Percentiles rank a stretch among this genome's conserved stretches.
These are phyloP conservation scores for Sphaerulina populicola DNA, from an alignment of 2,329 filamentous ascomycete species.

Conservation along the genomic window DNA sequence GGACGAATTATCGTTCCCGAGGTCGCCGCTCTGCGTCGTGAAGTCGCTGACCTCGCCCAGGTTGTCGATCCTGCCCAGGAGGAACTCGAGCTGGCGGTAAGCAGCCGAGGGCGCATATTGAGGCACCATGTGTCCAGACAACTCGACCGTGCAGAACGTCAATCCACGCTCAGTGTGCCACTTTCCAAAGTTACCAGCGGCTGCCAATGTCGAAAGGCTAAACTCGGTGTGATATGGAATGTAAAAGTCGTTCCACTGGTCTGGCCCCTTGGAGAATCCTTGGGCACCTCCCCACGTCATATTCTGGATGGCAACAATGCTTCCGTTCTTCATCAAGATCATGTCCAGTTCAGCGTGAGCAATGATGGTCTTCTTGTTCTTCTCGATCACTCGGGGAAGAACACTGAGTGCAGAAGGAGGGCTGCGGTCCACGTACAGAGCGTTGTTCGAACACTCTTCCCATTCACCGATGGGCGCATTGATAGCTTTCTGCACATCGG, in stretches of 20 bases:
- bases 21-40: conserved; percentile 30
- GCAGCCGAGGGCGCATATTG: conserved; percentile 61
- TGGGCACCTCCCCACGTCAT: conserved; percentile 68
- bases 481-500: conserved; percentile 34
- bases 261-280: conserved; percentile 57
- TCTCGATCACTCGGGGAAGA: conserved; percentile 64
- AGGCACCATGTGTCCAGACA: conserved; percentile 53
- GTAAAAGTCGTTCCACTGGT: conserved; percentile 51
- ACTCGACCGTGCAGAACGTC: conserved; percentile 57
- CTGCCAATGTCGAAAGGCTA: conserved; percentile 45
- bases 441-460: conserved; percentile 48
- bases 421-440: conserved; percentile 46
- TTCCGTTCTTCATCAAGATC: conserved; percentile 59
- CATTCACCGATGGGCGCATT: conserved; percentile 55
- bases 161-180: conserved; percentile 66
- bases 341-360: conserved; percentile 64
- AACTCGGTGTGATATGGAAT: conserved; percentile 55
- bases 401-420: conserved; percentile 49
- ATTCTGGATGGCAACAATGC: conserved; percentile 65
- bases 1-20: conserved; percentile 24
- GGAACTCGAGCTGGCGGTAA: conserved; percentile 59
- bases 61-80: conserved; percentile 60
- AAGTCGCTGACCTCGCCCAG: conserved; percentile 38
- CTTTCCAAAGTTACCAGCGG: conserved; percentile 59
- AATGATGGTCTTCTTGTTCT: conserved; percentile 63